Evolutionary conservation across 2,329 filamentous ascomycete species (phyloP).

Genomic region (Diaporthe caulivora): DNA sequence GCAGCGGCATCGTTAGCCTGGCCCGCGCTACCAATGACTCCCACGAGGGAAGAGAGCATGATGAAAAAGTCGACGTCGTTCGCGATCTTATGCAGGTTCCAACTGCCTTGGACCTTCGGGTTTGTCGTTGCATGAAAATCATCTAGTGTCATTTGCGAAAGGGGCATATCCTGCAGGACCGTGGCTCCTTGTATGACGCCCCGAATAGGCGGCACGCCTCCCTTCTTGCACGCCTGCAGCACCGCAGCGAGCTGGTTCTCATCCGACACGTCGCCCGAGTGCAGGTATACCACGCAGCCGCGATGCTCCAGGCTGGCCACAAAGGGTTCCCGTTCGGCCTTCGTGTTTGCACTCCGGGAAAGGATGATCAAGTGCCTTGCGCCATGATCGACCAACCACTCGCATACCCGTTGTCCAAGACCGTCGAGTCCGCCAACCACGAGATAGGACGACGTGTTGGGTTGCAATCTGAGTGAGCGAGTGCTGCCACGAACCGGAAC

Average conservation of each 20-base stretch:
- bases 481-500: conserved; percentile 8
- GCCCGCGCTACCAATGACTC: conserved; percentile 40
- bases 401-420: no score
- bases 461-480: not conserved
- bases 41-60: conserved; percentile 40
- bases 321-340: not conserved
- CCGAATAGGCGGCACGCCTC: not conserved
- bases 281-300: not conserved
- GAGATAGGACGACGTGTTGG: not conserved
- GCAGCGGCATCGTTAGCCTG: conserved; percentile 47
- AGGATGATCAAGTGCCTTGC: no score
- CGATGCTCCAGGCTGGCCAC: not conserved
- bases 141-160: not conserved
- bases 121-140: not conserved
- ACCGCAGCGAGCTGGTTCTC: not conserved
- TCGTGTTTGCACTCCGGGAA: not conserved
- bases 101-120: conserved; percentile 7
- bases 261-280: not conserved
- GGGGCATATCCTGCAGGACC: not conserved
- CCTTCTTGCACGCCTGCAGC: not conserved
- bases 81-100: not conserved
- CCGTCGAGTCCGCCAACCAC: not conserved
- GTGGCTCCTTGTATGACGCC: conserved; percentile 37
- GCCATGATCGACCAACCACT: no score
- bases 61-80: conserved; percentile 1